Evolutionary conservation across 148 eudicot species (phyloP).

Genomic region (Camellia granthamiana): DNA sequence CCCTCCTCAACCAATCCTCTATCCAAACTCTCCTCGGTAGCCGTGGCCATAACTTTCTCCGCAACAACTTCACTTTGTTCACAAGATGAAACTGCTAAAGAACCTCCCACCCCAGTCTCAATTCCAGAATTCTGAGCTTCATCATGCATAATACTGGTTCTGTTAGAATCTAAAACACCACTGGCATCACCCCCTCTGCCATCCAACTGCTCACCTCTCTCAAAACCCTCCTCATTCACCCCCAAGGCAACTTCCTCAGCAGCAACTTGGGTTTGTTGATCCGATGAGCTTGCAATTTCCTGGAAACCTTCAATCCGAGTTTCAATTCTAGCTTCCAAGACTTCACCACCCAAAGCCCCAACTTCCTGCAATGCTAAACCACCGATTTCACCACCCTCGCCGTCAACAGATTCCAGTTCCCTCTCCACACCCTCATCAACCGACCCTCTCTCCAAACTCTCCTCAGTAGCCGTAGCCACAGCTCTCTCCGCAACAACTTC

Average conservation of each 20-base stretch:
- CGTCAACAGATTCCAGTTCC: background rate
- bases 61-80: constrained; percentile 9
- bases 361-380: constrained; percentile 6
- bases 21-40: background rate
- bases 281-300: constrained; percentile 10
- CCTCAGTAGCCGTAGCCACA: background rate
- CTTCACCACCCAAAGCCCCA: constrained; percentile 16
- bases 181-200: constrained; percentile 14
- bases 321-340: constrained; percentile 4
- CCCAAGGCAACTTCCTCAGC: constrained; percentile 8
- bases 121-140: constrained; percentile 16
- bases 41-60: constrained; percentile 6
- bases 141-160: background rate
- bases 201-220: constrained; percentile 13
- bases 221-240: constrained; percentile 11
- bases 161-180: constrained; percentile 7
- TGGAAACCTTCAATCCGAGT: constrained; percentile 6
- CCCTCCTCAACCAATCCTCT: background rate
- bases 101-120: constrained; percentile 6
- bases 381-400: constrained; percentile 14
- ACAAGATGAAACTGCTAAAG: constrained; percentile 12
- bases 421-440: constrained; percentile 1
- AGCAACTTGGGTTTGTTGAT: constrained; percentile 10
- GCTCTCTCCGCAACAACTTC: constrained; percentile 13
- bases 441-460: background rate